Conservation (phyloP, 192 early-diverging fungal species). For the Dispira simplex region DNA sequence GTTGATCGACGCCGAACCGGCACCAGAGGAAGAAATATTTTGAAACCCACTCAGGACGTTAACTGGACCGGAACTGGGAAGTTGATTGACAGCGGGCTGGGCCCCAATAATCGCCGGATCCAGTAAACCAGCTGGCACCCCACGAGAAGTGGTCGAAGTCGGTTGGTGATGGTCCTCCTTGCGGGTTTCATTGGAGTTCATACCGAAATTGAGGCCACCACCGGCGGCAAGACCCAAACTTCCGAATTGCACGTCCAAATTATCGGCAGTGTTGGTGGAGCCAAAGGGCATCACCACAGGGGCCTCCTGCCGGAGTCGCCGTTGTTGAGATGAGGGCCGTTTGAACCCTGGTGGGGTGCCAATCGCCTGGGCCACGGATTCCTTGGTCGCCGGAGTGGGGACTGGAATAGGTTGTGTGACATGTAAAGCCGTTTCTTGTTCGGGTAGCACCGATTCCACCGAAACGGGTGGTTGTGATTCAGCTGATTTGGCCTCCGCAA, state of each 20-base stretch:
- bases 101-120: no score
- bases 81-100: no score
- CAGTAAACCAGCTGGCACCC: no score
- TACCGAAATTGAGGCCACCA: slow-evolving; percentile 20
- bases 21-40: neutral
- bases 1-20: neutral
- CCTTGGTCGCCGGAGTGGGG: no score
- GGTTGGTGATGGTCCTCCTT: slow-evolving; percentile 7
- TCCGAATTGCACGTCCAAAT: slow-evolving; percentile 58
- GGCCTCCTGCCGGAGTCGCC: slow-evolving; percentile 77
- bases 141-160: no score
- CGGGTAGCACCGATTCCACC: no score
- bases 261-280: slow-evolving; percentile 42
- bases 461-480: no score
- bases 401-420: no score
- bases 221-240: slow-evolving; percentile 42
- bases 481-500: no score
- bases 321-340: slow-evolving; percentile 21
- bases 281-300: slow-evolving; percentile 75
- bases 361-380: neutral
- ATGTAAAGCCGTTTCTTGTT: no score
- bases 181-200: slow-evolving; percentile 24
- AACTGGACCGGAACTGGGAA: neutral
- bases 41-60: neutral
- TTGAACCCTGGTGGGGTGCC: slow-evolving; percentile 10